Evolutionary conservation across 1,284 basidiomycete species (phyloP), one percentile per base, ranked within the genome.

Genomic region (Fistulinella cinereoalba): DNA sequence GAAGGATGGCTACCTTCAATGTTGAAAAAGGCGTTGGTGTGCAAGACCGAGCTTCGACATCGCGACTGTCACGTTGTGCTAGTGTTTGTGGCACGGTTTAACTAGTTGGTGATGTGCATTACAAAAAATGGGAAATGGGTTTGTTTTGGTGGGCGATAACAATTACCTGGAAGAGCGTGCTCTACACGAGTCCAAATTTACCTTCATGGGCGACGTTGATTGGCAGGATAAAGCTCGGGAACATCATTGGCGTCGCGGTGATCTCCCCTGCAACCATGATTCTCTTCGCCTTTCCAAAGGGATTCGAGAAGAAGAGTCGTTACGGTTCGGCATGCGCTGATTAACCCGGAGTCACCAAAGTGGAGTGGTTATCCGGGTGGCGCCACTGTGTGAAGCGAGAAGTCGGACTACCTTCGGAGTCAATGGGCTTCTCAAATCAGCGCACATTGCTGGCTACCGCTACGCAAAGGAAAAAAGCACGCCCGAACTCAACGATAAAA

Each of bases 371-470:
- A 3, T 18, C 32, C 32, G 37, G 6, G 55, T 60, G 55, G 55
- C 57, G 55, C 23, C 23, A 6, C 11, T 15, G 37, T 6, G 45
- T 41, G 38, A 44, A 44, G 31, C 32, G 27, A 43, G 54, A 47
- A 47, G 43, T 12, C 16, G 23, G 7, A 16, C 25, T 41, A 13
- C 3, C 12, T 29, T 11, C n/a, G 28, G 28, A n/a, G n/a, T n/a
- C n/a, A n/a, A n/a, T n/a, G n/a, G n/a, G n/a, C 39, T 50, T 58
- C 54, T 50, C 44, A 9, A 39, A 48, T 36, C 34, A 24, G 41
- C 25, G 6, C 11, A 11, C 25, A 6, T 6, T 27, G 25, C 11
- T 27, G 31, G 15, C 15, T 15, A 13, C 15, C 15, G 7, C 13
- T 8, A 16, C 31, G 16, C 13, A 15, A 29, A 32, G n/a, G 15